phyloP scores from a whole-genome alignment of 2,329 filamentous ascomycete genomes.

The Neocucurbitaria cava region DNA sequence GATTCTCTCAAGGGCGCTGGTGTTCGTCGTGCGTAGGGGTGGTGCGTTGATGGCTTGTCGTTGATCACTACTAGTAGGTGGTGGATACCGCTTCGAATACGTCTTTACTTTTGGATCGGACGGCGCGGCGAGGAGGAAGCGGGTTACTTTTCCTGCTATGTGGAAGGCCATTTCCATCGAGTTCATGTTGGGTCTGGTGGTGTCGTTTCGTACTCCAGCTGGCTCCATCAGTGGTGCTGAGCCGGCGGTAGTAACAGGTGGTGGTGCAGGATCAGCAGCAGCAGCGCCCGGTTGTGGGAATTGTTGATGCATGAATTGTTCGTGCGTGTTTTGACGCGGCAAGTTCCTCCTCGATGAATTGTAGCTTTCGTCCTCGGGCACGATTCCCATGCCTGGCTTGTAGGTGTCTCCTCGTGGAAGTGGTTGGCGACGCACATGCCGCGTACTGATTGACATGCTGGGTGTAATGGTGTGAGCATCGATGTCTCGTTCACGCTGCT shows the following conservation, averaged over 20 bases:
- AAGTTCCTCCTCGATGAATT: not conserved
- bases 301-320: not conserved
- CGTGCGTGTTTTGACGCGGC: not conserved
- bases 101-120: slow-evolving; percentile 15
- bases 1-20: not conserved
- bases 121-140: slow-evolving; percentile 21
- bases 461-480: not conserved
- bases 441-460: not conserved
- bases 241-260: too few species aligned
- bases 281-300: not conserved
- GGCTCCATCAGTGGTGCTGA: too few species aligned
- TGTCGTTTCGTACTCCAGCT: not conserved
- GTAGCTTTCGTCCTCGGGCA: not conserved
- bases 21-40: not conserved
- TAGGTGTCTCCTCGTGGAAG: not conserved
- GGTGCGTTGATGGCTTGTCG: not conserved
- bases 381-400: not conserved
- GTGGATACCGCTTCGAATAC: slow-evolving; percentile 9
- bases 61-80: not conserved
- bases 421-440: not conserved
- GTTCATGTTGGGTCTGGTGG: too few species aligned
- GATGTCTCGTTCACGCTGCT: not conserved
- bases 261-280: not conserved
- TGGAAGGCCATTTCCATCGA: slow-evolving; percentile 1
- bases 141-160: slow-evolving; percentile 12